Evolutionary conservation across 768 basidiomycete species (phyloP).

Genomic region (Lactarius sanguifluus): DNA sequence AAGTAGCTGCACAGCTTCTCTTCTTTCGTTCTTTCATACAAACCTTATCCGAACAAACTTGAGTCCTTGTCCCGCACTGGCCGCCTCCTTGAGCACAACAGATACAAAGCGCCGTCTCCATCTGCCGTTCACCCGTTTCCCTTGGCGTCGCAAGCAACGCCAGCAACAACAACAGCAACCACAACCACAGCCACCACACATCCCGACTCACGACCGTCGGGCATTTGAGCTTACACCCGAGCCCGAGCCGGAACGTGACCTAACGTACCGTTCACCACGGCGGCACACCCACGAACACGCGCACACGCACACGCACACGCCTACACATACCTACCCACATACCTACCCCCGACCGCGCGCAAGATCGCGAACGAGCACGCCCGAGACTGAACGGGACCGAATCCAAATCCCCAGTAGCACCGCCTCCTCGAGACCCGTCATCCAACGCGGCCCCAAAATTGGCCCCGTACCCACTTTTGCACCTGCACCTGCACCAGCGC

Average conservation of each 20-base stretch:
- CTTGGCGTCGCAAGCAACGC: slow-evolving; percentile 16
- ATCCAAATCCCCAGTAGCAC: background rate
- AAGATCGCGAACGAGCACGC: background rate
- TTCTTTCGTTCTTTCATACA: background rate
- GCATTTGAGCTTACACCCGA: slow-evolving; percentile 12
- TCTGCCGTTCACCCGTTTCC: background rate
- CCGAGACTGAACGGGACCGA: slow-evolving; percentile 7
- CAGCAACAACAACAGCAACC: slow-evolving; percentile 13
- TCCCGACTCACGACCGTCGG: background rate
- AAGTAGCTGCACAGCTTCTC: background rate
- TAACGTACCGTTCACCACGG: background rate
- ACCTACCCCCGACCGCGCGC: slow-evolving; percentile 17
- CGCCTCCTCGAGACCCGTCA: background rate
- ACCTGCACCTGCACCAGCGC: background rate
- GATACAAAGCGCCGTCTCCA: slow-evolving; percentile 9
- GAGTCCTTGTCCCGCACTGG: slow-evolving; percentile 1
- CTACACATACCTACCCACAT: slow-evolving; percentile 1
- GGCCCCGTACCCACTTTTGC: background rate
- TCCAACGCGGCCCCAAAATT: background rate
- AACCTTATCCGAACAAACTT: background rate
- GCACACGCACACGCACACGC: background rate
- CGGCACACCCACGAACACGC: background rate
- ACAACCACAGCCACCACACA: background rate
- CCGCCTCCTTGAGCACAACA: slow-evolving; percentile 5
- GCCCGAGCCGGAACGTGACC: slow-evolving; percentile 15